Conservation (phyloP, 2,329 filamentous ascomycete genomes). For the Aspergillus puulaauensis region DNA sequence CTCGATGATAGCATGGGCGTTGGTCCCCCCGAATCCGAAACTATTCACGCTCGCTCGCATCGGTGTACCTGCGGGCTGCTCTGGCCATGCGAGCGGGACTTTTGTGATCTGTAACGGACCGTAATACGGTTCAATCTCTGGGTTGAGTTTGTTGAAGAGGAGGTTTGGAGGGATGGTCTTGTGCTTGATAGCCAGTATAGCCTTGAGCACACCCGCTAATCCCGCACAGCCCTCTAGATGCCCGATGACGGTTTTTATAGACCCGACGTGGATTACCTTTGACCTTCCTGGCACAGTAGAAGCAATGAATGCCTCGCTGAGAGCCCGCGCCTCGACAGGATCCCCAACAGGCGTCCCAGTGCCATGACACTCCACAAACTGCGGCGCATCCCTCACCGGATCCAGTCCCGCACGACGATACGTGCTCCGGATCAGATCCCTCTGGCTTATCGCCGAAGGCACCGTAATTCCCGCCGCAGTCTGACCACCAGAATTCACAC, state of each 20-base stretch:
- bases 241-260: slow-evolving; percentile 23
- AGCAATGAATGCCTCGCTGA: slow-evolving; percentile 20
- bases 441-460: neutral
- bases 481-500: neutral
- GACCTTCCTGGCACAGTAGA: neutral
- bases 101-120: too few species aligned
- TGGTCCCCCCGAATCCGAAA: too few species aligned
- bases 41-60: too few species aligned
- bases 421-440: neutral
- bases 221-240: slow-evolving; percentile 23
- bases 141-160: too few species aligned
- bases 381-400: slow-evolving; percentile 15
- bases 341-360: slow-evolving; percentile 40
- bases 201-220: too few species aligned
- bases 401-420: neutral
- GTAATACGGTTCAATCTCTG: too few species aligned
- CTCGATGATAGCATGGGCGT: too few species aligned
- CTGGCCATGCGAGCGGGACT: too few species aligned
- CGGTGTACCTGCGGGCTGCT: too few species aligned
- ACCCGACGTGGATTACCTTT: slow-evolving; percentile 12
- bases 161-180: too few species aligned
- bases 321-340: slow-evolving; percentile 27
- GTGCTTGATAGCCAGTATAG: too few species aligned
- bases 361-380: slow-evolving; percentile 44
- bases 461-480: neutral